Conservation (phyloP, 768 basidiomycete species). For the Pholiota molesta region DNA sequence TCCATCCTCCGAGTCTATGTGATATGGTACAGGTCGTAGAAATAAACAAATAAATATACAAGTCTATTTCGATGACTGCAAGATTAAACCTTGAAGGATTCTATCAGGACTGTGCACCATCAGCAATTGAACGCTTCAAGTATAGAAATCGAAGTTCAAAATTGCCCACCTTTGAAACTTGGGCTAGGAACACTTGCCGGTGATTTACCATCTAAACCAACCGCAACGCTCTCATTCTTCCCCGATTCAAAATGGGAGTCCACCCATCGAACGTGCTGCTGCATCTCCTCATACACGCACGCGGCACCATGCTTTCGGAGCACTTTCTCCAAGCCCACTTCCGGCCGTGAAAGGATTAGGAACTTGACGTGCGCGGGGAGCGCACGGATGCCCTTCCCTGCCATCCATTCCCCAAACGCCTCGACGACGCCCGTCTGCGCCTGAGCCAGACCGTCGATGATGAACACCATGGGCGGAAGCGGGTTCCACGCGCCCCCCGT, state of each 20-base stretch:
- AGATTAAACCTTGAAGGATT: not conserved
- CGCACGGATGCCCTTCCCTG: conserved; percentile 15
- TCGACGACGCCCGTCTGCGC: conserved; percentile 13
- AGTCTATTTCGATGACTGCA: too few species aligned
- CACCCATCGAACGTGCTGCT: not conserved
- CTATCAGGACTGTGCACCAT: not conserved
- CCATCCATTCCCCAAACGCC: conserved; percentile 18
- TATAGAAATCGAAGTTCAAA: not conserved
- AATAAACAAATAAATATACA: too few species aligned
- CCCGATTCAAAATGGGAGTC: not conserved
- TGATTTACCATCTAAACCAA: not conserved
- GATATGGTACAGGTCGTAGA: too few species aligned
- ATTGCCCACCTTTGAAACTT: not conserved
- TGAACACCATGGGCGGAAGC: conserved; percentile 22
- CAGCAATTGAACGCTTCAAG: not conserved
- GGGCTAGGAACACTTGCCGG: not conserved
- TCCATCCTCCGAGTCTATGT: too few species aligned
- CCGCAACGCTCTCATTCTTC: not conserved
- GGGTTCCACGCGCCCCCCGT: conserved; percentile 20
- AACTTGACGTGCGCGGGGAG: conserved; percentile 27
- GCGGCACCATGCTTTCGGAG: not conserved
- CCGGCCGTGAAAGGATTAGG: conserved; percentile 20
- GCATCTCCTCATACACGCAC: conserved; percentile 2
- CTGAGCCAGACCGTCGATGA: conserved; percentile 26
- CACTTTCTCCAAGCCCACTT: conserved; percentile 9